Percentiles rank a stretch among this genome's conserved stretches.
Conservation (phyloP, 139 green algal genomes). For the Trebouxia sp. region DNA sequence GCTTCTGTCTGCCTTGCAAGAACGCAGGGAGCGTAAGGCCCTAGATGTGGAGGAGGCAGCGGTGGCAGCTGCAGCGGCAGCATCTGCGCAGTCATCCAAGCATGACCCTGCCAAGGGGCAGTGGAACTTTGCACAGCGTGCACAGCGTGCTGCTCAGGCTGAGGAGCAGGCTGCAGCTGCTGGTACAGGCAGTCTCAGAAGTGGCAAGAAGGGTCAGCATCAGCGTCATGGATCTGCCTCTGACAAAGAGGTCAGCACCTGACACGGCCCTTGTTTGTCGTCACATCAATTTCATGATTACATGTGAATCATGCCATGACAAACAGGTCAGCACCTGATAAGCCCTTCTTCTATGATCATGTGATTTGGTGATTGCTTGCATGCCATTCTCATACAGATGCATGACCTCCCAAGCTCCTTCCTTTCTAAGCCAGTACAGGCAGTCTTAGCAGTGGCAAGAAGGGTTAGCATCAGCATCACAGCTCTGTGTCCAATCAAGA, state of each 20-base stretch:
- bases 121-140: conserved; percentile 57
- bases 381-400: too few relatives aligned
- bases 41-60: conserved; percentile 34
- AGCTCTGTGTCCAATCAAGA: neutral
- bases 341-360: too few relatives aligned
- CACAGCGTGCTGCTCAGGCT: conserved; percentile 12
- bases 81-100: conserved; percentile 7
- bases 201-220: neutral
- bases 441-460: neutral
- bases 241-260: conserved; percentile 18
- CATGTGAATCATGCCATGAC: too few relatives aligned
- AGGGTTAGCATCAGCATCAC: conserved; percentile 1
- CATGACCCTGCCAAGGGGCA: conserved; percentile 31
- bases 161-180: conserved; percentile 37
- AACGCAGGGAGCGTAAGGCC: neutral
- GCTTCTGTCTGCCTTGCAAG: conserved; percentile 24
- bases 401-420: too few relatives aligned
- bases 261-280: too few relatives aligned
- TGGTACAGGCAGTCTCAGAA: neutral
- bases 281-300: too few relatives aligned
- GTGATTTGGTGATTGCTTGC: too few relatives aligned
- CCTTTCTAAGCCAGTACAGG: neutral
- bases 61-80: conserved; percentile 26
- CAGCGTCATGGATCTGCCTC: neutral
- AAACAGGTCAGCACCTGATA: too few relatives aligned